These are phyloP conservation scores for Zygosaccharomyces lentus DNA, from an alignment of 805 yeast species.

Conservation along the genomic window DNA sequence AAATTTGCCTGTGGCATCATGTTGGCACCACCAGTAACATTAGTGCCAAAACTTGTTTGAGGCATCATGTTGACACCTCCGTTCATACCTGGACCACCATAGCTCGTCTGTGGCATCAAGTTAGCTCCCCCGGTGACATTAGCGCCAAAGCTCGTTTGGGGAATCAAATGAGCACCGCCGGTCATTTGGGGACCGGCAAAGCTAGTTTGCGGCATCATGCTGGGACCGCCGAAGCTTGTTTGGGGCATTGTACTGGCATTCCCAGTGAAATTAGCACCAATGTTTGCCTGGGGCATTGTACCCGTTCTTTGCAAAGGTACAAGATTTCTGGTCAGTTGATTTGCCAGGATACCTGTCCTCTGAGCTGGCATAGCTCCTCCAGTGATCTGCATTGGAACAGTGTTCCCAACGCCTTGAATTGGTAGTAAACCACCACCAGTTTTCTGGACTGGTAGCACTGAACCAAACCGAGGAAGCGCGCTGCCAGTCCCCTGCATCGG, in stretches of 20 bases:
- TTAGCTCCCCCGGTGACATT: conserved; percentile 39
- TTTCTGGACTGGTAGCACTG: conserved; percentile 39
- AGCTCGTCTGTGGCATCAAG: conserved; percentile 41
- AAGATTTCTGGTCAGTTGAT: conserved; percentile 41
- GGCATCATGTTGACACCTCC: conserved; percentile 41
- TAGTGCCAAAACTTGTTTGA: conserved; percentile 37
- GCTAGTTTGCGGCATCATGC: conserved; percentile 42
- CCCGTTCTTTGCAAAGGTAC: conserved; percentile 37
- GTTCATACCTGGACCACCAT: conserved; percentile 35
- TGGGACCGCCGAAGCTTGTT: conserved; percentile 36
- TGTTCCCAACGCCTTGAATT: conserved; percentile 28
- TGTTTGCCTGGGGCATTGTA: conserved; percentile 41
- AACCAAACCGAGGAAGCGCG: conserved; percentile 32
- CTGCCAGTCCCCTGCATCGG: conserved; percentile 44
- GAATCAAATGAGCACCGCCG: conserved; percentile 39
- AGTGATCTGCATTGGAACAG: conserved; percentile 33
- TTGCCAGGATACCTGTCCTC: conserved; percentile 31
- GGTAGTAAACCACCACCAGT: conserved; percentile 45
- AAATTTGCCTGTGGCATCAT: conserved; percentile 43
- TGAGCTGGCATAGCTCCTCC: conserved; percentile 29
- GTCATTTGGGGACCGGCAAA: conserved; percentile 41
- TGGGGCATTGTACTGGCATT: conserved; percentile 40
- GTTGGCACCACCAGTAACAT: conserved; percentile 36
- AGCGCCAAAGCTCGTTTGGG: conserved; percentile 41
- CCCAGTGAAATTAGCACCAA: conserved; percentile 46